phyloP scores from a whole-genome alignment of 2,329 filamentous ascomycete genomes.

The Pyrenochaeta sp. region DNA sequence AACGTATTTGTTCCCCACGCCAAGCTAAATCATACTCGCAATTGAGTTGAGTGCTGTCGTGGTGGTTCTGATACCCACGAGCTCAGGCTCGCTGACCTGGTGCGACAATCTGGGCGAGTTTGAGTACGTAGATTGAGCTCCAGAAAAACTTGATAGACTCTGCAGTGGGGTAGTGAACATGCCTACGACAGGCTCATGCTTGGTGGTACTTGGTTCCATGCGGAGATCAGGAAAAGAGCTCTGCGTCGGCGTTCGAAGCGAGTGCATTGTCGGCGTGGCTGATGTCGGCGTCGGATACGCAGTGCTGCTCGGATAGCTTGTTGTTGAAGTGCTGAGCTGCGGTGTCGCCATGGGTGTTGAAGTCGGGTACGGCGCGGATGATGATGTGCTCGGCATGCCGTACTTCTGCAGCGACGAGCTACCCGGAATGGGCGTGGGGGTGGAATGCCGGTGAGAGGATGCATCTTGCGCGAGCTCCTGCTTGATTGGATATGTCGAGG shows the following conservation, averaged over 20 bases:
- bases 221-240: constrained; percentile 23
- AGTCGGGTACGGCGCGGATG: constrained; percentile 19
- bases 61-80: constrained; percentile 44
- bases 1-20: neutral
- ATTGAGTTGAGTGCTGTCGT: constrained; percentile 44
- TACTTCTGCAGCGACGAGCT: constrained; percentile 34
- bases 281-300: constrained; percentile 38
- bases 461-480: constrained; percentile 36
- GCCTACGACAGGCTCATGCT: constrained; percentile 38
- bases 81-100: constrained; percentile 46
- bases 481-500: constrained; percentile 46
- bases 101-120: constrained; percentile 30
- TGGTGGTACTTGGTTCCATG: constrained; percentile 15
- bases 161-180: constrained; percentile 46
- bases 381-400: constrained; percentile 30
- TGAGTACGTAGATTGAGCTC: constrained; percentile 17
- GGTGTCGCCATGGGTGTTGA: constrained; percentile 33
- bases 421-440: constrained; percentile 37
- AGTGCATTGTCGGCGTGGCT: constrained; percentile 30
- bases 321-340: constrained; percentile 23
- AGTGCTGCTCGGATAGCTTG: constrained; percentile 30
- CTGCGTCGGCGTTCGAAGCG: constrained; percentile 30
- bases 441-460: constrained; percentile 39
- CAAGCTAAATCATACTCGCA: constrained; percentile 45
- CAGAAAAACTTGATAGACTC: constrained; percentile 32